Percentiles rank a stretch among this genome's conserved stretches.
phyloP scores from a whole-genome alignment of 2,329 filamentous ascomycete species.

The Sclerotinia subarctica region DNA sequence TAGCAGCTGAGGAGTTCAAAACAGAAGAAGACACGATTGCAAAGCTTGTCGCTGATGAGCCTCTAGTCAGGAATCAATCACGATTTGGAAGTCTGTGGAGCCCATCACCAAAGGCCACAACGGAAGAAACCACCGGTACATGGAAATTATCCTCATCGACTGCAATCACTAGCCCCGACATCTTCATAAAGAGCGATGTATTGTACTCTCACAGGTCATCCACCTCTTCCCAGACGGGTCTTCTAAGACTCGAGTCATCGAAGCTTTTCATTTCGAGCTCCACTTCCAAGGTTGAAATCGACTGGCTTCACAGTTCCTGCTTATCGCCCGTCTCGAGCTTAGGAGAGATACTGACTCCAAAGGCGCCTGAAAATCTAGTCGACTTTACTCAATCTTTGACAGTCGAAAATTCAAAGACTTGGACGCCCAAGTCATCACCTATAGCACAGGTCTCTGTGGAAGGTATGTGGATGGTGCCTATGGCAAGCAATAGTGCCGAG shows the following conservation, averaged over 20 bases:
- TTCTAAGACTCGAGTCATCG: conserved; percentile 1
- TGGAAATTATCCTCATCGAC: background rate
- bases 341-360: background rate
- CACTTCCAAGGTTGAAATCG: background rate
- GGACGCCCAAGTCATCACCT: conserved; percentile 18
- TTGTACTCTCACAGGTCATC: background rate
- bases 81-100: background rate
- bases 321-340: background rate
- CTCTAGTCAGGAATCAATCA: background rate
- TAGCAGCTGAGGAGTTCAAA: background rate
- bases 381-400: background rate
- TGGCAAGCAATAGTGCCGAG: background rate
- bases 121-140: background rate
- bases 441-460: background rate
- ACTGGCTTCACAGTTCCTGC: conserved; percentile 17
- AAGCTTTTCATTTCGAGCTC: background rate
- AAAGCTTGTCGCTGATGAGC: background rate
- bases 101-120: background rate
- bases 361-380: background rate
- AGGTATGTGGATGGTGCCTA: conserved; percentile 26
- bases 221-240: background rate
- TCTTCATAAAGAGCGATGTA: conserved; percentile 1
- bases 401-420: background rate
- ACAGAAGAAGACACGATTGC: too few relatives aligned
- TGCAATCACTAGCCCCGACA: background rate